Evolutionary conservation across 164 flowering plant species (phyloP).

Genomic region (Warburgia ugandensis): DNA sequence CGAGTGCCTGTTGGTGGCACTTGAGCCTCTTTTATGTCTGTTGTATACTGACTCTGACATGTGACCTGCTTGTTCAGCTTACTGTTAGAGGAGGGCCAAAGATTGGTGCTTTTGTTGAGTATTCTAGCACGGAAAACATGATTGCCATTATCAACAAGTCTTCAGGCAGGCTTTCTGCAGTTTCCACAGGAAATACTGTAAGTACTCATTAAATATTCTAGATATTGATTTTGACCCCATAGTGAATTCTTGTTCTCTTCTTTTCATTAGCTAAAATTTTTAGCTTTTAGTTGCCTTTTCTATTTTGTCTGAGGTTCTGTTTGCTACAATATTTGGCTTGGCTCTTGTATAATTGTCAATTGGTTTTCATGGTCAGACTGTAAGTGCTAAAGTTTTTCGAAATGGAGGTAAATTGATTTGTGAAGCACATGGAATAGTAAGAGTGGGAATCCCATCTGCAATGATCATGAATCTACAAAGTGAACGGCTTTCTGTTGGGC

Average conservation of each 20-base stretch:
- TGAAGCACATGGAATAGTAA: conserved; percentile 49
- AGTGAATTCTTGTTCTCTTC: neutral
- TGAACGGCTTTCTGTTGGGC: conserved; percentile 63
- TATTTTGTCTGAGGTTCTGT: conserved; percentile 1
- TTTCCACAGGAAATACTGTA: conserved; percentile 73
- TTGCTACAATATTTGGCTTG: neutral
- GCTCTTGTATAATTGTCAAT: neutral
- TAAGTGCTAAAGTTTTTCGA: conserved; percentile 57
- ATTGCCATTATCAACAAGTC: conserved; percentile 40
- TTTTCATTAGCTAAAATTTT: neutral
- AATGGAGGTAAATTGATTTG: conserved; percentile 43
- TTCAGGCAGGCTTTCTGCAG: conserved; percentile 65
- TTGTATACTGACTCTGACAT: too few species aligned
- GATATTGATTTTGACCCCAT: too few species aligned
- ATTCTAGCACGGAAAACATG: conserved; percentile 40
- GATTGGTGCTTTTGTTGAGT: conserved; percentile 42
- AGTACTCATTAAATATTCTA: conserved; percentile 11
- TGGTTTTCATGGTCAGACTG: conserved; percentile 30
- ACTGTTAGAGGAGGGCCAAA: conserved; percentile 79
- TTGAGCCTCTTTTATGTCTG: too few species aligned
- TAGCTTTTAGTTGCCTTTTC: neutral
- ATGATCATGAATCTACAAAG: conserved; percentile 61
- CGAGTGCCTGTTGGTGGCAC: too few species aligned
- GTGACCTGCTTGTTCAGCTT: conserved; percentile 33
- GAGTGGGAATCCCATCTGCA: conserved; percentile 69